These are phyloP conservation scores for Claviceps sp. DNA, from an alignment of 2,329 filamentous ascomycete species.

Conservation along the genomic window DNA sequence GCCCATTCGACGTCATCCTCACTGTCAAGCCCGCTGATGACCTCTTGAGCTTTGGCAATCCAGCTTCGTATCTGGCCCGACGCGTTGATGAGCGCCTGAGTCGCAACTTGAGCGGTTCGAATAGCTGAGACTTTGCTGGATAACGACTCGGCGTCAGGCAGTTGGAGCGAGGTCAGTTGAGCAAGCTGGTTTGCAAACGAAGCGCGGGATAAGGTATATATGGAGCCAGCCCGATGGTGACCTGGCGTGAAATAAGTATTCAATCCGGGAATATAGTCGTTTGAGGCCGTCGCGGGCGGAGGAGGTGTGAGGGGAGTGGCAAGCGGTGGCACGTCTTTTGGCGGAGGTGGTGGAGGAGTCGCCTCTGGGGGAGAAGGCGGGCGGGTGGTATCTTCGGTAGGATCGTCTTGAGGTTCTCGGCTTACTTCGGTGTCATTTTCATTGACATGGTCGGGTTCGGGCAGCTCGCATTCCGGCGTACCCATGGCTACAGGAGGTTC, in stretches of 20 bases:
- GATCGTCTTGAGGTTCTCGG: conserved; percentile 41
- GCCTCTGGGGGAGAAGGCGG: conserved; percentile 23
- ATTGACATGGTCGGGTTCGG: conserved; percentile 58
- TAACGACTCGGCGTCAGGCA: conserved; percentile 74
- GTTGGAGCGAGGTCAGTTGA: conserved; percentile 77
- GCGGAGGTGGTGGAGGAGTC: conserved; percentile 15
- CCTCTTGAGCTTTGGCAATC: conserved; percentile 85
- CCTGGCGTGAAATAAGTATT: conserved; percentile 54
- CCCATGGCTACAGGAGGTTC: conserved; percentile 49
- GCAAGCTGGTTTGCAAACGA: conserved; percentile 90
- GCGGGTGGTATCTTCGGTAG: conserved; percentile 36
- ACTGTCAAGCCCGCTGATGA: conserved; percentile 76
- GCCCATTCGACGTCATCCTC: conserved; percentile 98
- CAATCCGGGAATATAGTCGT: conserved; percentile 36
- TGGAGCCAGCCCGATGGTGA: conserved; percentile 62
- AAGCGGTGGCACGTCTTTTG: conserved; percentile 26
- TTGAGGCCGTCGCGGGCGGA: conserved; percentile 17
- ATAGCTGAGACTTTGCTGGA: conserved; percentile 76
- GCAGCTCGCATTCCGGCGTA: conserved; percentile 60
- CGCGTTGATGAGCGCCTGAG: conserved; percentile 69
- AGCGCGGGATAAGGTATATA: conserved; percentile 83
- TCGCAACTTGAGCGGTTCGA: conserved; percentile 70
- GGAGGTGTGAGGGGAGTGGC: conserved; percentile 11
- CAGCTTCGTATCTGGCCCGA: conserved; percentile 87
- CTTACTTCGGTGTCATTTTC: conserved; percentile 54